Evolutionary conservation across 1,284 basidiomycete genomes (phyloP).

Genomic region (Rhodotorula sp.): DNA sequence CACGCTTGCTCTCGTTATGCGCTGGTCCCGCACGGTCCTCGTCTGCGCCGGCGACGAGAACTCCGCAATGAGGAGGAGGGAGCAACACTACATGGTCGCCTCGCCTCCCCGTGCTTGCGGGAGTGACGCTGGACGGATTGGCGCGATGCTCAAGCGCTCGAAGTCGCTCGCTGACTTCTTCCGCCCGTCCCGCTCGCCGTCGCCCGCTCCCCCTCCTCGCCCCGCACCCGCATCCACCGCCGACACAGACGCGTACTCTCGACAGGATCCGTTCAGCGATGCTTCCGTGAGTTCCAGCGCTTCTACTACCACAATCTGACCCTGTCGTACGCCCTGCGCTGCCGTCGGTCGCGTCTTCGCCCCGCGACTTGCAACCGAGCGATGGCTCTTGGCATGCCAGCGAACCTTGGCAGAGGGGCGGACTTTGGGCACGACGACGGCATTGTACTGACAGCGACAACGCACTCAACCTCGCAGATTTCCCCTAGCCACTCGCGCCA

Average conservation of each 20-base stretch:
- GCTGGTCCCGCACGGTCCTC: not conserved
- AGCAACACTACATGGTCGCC: too few species aligned
- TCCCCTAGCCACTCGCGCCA: too few species aligned
- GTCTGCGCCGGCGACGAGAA: not conserved
- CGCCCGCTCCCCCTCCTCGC: not conserved
- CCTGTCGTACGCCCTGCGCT: not conserved
- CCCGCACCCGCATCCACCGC: not conserved
- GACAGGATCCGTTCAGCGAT: not conserved
- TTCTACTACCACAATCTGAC: not conserved
- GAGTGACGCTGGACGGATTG: not conserved
- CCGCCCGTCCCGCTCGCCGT: not conserved
- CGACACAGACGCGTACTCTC: not conserved
- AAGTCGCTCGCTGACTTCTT: conserved; percentile 7
- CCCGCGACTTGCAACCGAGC: too few species aligned
- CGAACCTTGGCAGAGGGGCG: too few species aligned
- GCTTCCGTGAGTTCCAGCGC: not conserved
- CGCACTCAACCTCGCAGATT: too few species aligned
- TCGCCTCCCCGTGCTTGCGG: not conserved
- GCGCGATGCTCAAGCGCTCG: conserved; percentile 1
- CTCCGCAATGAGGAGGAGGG: too few species aligned
- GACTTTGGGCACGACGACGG: too few species aligned
- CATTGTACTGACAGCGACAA: not conserved
- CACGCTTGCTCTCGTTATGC: too few species aligned
- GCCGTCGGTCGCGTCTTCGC: too few species aligned
- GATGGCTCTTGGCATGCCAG: too few species aligned